Evolutionary conservation across 2,329 filamentous ascomycete genomes (phyloP).

Genomic region (Plectosphaerella sp.): DNA sequence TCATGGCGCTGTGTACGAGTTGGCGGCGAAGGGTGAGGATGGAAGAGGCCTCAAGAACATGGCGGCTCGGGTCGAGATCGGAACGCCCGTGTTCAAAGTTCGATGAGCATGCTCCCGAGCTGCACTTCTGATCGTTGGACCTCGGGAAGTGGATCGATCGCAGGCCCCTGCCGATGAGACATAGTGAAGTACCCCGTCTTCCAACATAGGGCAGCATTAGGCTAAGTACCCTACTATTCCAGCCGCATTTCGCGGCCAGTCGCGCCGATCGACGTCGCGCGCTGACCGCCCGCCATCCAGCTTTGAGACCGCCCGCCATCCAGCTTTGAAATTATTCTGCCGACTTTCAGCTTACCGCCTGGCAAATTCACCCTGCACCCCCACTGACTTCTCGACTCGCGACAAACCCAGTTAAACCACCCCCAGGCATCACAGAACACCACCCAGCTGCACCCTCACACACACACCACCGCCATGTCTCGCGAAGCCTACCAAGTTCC

Average conservation of each 20-base stretch:
- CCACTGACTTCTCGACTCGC: background rate
- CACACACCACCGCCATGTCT: conserved; percentile 40
- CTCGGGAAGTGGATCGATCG: conserved; percentile 1
- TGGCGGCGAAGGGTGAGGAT: too few species aligned
- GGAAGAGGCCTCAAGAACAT: too few species aligned
- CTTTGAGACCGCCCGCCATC: background rate
- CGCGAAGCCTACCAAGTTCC: conserved; percentile 78
- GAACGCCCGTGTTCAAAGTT: too few species aligned
- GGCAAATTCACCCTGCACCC: conserved; percentile 1
- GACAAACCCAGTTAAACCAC: background rate
- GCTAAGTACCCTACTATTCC: too few species aligned
- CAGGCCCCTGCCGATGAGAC: background rate
- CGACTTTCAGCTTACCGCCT: background rate
- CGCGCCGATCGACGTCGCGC: background rate
- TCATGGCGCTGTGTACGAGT: too few species aligned
- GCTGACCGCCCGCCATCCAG: background rate
- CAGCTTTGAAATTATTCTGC: conserved; percentile 1
- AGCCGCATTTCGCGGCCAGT: too few species aligned
- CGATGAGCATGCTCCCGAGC: too few species aligned
- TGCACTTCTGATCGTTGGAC: background rate
- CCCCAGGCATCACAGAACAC: background rate
- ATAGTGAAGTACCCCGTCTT: too few species aligned
- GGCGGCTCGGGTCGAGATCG: too few species aligned
- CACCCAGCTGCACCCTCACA: background rate
- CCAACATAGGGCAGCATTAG: too few species aligned